A percentile compares a stretch with the other conserved stretches of the same genome.
phyloP scores from a whole-genome alignment of 805 yeast species.

The Candida arabinofermentans region DNA sequence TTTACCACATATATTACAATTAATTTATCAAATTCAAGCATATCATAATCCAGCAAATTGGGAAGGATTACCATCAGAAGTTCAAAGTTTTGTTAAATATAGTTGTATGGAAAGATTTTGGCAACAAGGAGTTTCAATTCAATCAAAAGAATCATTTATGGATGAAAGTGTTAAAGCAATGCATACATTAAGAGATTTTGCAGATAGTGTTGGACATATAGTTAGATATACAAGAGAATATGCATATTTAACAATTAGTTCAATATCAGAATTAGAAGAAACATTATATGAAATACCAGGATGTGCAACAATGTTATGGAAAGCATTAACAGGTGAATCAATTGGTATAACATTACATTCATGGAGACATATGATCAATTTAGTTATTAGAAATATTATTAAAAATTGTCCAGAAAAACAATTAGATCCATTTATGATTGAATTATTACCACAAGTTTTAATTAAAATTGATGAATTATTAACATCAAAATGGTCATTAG shows the following conservation, averaged over 20 bases:
- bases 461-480: slow-evolving; percentile 70
- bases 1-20: slow-evolving; percentile 82
- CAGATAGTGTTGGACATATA: slow-evolving; percentile 95
- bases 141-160: slow-evolving; percentile 88
- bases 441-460: slow-evolving; percentile 74
- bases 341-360: slow-evolving; percentile 90
- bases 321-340: slow-evolving; percentile 79
- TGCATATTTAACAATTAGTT: slow-evolving; percentile 84
- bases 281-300: slow-evolving; percentile 84
- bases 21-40: slow-evolving; percentile 86
- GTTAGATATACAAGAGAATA: slow-evolving; percentile 94
- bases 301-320: slow-evolving; percentile 72
- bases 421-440: slow-evolving; percentile 66
- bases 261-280: slow-evolving; percentile 85
- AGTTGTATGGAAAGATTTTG: slow-evolving; percentile 92
- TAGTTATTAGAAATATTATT: slow-evolving; percentile 80
- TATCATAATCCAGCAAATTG: slow-evolving; percentile 93
- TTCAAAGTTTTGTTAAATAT: slow-evolving; percentile 85
- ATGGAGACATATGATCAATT: slow-evolving; percentile 94
- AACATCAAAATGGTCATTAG: slow-evolving; percentile 70
- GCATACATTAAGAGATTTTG: slow-evolving; percentile 91
- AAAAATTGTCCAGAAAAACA: slow-evolving; percentile 80
- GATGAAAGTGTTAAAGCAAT: slow-evolving; percentile 94
- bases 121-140: slow-evolving; percentile 97
- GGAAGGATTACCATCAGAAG: slow-evolving; percentile 82